Evolutionary conservation across 2,329 filamentous ascomycete genomes (phyloP).

Genomic region (Myriosclerotinia scirpicola): DNA sequence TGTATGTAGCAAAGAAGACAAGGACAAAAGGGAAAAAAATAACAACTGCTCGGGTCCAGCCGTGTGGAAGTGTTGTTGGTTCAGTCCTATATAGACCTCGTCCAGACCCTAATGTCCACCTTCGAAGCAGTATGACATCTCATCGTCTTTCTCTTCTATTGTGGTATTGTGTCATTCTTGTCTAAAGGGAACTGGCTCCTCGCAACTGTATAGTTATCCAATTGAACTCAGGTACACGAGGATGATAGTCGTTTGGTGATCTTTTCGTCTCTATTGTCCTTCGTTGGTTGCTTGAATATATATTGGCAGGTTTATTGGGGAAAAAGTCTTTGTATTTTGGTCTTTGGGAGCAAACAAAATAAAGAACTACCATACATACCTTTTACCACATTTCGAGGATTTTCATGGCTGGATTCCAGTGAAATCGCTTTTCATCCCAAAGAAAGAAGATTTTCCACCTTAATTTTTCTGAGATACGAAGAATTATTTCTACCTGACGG

Average conservation of each 20-base stretch:
- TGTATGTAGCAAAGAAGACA: conserved; percentile 23
- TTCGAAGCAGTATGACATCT: conserved; percentile 34
- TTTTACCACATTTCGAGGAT: conserved; percentile 22
- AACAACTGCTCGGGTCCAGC: conserved; percentile 37
- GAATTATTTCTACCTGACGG: conserved; percentile 15
- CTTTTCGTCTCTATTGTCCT: conserved; percentile 32
- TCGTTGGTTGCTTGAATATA: conserved; percentile 30
- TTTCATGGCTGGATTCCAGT: conserved; percentile 39
- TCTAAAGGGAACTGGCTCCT: conserved; percentile 30
- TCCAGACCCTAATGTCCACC: conserved; percentile 29
- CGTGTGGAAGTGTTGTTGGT: conserved; percentile 28
- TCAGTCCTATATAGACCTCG: conserved; percentile 34
- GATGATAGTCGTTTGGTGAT: conserved; percentile 35
- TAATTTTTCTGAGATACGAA: conserved; percentile 16
- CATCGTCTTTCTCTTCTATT: conserved; percentile 29
- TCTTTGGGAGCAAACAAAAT: conserved; percentile 20
- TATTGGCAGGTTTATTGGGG: conserved; percentile 18
- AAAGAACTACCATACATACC: conserved; percentile 13
- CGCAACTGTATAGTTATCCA: conserved; percentile 35
- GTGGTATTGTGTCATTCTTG: conserved; percentile 25
- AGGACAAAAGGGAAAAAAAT: conserved; percentile 27
- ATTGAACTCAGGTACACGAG: conserved; percentile 32
- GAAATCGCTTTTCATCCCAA: conserved; percentile 27
- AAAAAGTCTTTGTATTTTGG: conserved; percentile 22
- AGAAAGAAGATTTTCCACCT: conserved; percentile 12